These are phyloP conservation scores for Licmophora abbreviata DNA, from an alignment of 108 stramenopile species.

Conservation along the genomic window DNA sequence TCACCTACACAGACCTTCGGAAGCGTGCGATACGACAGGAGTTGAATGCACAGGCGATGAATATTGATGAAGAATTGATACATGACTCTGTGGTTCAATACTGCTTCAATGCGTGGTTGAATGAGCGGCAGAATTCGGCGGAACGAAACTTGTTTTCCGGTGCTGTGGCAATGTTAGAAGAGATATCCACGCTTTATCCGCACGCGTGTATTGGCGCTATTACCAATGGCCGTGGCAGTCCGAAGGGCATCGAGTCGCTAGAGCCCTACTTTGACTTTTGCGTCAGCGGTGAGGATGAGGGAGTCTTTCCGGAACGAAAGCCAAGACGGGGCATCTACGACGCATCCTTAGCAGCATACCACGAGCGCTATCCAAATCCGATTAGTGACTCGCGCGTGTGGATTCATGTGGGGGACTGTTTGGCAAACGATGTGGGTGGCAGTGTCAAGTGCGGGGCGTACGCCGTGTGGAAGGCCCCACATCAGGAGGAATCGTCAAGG, in stretches of 20 bases:
- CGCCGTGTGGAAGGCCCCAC: conserved; percentile 40
- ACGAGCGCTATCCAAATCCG: conserved; percentile 3
- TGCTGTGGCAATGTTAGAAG: conserved; percentile 23
- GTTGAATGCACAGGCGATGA: too few relatives aligned
- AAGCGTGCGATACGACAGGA: conserved; percentile 51
- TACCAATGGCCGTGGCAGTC: conserved; percentile 69
- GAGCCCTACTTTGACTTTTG: conserved; percentile 57
- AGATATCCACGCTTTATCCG: conserved; percentile 12
- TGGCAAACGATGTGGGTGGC: conserved; percentile 72
- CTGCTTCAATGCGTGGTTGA: conserved; percentile 46
- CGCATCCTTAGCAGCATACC: conserved; percentile 23
- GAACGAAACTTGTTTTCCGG: conserved; percentile 42
- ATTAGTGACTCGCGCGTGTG: conserved; percentile 15
- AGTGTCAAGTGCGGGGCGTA: conserved; percentile 46
- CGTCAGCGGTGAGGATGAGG: conserved; percentile 62
- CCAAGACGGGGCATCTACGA: conserved; percentile 56
- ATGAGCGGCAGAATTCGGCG: conserved; percentile 49
- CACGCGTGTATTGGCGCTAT: conserved; percentile 52
- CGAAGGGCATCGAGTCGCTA: conserved; percentile 47
- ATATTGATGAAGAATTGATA: too few relatives aligned
- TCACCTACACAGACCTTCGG: conserved; percentile 52
- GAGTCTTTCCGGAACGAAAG: conserved; percentile 48
- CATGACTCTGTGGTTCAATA: too few relatives aligned
- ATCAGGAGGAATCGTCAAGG: conserved; percentile 7
- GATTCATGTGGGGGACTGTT: conserved; percentile 72